Conservation (phyloP, 129 eudicot genomes). For the Saposhnikovia divaricata region DNA sequence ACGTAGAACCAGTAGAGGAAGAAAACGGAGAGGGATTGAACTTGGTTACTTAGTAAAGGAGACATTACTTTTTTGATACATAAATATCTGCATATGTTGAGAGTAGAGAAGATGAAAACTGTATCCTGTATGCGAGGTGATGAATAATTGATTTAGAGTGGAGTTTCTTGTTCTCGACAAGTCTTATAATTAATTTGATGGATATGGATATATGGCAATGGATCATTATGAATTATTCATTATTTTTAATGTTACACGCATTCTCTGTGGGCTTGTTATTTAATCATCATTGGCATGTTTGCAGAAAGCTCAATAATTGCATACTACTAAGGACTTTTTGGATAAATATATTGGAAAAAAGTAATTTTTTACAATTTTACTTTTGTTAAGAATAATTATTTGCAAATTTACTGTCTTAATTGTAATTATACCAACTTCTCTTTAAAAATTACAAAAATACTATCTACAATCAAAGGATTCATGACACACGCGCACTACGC, state of each 20-base stretch:
- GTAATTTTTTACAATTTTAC: no score
- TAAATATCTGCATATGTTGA: not conserved
- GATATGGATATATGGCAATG: not conserved
- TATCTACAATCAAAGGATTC: no score
- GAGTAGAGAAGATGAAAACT: not conserved
- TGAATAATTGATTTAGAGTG: not conserved
- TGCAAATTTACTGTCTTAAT: no score
- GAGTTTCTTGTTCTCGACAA: not conserved
- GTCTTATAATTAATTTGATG: not conserved
- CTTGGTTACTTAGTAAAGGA: conserved; percentile 51
- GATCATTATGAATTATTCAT: not conserved
- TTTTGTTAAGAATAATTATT: no score
- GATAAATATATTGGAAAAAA: no score
- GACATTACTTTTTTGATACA: conserved; percentile 41
- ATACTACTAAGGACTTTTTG: no score
- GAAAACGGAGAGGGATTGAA: conserved; percentile 63
- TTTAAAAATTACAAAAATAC: no score
- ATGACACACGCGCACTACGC: no score
- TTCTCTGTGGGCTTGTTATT: not conserved
- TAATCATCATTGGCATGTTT: not conserved
- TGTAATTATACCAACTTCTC: no score
- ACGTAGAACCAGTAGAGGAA: conserved; percentile 89
- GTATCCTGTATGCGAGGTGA: not conserved
- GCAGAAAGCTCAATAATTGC: not conserved
- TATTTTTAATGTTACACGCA: not conserved